phyloP scores from a whole-genome alignment of 192 early-diverging fungal genomes.

The Coemansia sp. region DNA sequence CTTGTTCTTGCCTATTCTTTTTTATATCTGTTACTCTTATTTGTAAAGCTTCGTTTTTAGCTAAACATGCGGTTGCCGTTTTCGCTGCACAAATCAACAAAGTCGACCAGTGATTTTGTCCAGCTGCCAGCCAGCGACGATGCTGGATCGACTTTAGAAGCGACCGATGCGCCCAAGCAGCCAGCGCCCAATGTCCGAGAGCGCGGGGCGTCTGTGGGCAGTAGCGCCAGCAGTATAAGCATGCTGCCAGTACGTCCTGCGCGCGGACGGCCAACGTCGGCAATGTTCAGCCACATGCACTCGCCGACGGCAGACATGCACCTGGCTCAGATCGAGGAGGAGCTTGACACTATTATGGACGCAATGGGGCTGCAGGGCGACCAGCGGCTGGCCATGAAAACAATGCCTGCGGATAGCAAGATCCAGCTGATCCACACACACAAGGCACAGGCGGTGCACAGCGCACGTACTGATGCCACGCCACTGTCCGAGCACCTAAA shows the following conservation, averaged over 20 bases:
- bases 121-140: slow-evolving; percentile 13
- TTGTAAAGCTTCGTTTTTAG: not conserved
- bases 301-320: slow-evolving; percentile 34
- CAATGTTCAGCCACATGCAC: slow-evolving; percentile 8
- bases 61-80: slow-evolving; percentile 45
- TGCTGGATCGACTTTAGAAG: not conserved
- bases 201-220: slow-evolving; percentile 21
- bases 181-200: slow-evolving; percentile 2
- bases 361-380: slow-evolving; percentile 40
- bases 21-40: not conserved
- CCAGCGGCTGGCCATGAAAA: slow-evolving; percentile 46
- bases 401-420: slow-evolving; percentile 44
- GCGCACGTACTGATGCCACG: slow-evolving; percentile 8
- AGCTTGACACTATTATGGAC: slow-evolving; percentile 54
- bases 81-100: slow-evolving; percentile 23
- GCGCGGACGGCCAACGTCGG: slow-evolving; percentile 22
- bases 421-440: slow-evolving; percentile 47
- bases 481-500: slow-evolving; percentile 48
- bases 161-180: slow-evolving; percentile 4
- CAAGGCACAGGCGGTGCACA: slow-evolving; percentile 17
- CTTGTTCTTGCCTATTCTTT: not conserved
- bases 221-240: slow-evolving; percentile 11
- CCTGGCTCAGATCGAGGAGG: slow-evolving; percentile 46
- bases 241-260: not conserved
- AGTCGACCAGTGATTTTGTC: slow-evolving; percentile 45